Evolutionary conservation across 805 yeast species (phyloP).

Genomic region (Sungouiella thailandica): DNA sequence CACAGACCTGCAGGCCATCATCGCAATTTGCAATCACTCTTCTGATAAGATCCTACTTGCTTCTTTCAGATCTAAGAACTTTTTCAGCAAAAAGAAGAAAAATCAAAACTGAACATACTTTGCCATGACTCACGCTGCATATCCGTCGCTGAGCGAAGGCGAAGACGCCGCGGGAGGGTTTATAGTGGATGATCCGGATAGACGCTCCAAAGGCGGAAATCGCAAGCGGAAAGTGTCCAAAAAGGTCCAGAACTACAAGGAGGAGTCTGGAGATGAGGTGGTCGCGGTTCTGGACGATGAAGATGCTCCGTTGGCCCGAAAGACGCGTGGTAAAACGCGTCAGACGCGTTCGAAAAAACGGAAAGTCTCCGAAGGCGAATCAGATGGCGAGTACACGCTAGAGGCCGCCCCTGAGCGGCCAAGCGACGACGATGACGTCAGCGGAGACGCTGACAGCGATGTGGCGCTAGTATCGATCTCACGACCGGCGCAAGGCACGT

Average conservation of each 20-base stretch:
- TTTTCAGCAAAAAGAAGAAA: too few relatives aligned
- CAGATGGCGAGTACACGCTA: constrained; percentile 3
- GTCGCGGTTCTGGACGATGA: constrained; percentile 9
- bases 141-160: too few relatives aligned
- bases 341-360: constrained; percentile 18
- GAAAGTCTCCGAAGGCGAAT: constrained; percentile 4
- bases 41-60: too few relatives aligned
- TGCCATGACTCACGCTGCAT: too few relatives aligned
- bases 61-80: too few relatives aligned
- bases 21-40: too few relatives aligned
- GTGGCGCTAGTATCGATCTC: constrained; percentile 26
- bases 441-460: constrained; percentile 28
- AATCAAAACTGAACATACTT: too few relatives aligned
- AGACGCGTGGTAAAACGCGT: constrained; percentile 13
- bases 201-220: too few relatives aligned
- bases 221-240: constrained; percentile 7
- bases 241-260: constrained; percentile 16
- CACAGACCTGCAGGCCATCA: too few relatives aligned
- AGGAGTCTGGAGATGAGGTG: constrained; percentile 19
- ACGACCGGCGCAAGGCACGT: constrained; percentile 20
- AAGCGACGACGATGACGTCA: constrained; percentile 20
- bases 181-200: constrained; percentile 13
- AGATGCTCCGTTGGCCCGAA: constrained; percentile 21
- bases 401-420: constrained; percentile 2
- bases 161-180: constrained; percentile 12